Conservation (phyloP, 1,139 yeast genomes). For the Suhomyces bolitotheri region DNA sequence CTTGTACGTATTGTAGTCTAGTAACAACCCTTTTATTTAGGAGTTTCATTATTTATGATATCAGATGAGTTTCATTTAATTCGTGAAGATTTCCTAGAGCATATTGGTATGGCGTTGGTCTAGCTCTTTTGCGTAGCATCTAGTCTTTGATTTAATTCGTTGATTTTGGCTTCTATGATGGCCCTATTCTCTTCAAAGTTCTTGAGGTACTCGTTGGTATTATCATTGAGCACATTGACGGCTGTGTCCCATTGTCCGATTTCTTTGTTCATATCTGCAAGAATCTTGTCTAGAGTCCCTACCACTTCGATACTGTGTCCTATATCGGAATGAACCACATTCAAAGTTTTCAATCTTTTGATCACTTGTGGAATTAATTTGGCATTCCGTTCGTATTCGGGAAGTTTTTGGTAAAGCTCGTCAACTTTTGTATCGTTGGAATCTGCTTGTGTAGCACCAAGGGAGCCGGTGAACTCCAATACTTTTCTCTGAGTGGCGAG, state of each 20-base stretch:
- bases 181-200: constrained; percentile 15
- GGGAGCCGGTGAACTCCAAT: constrained; percentile 19
- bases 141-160: constrained; percentile 4
- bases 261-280: constrained; percentile 39
- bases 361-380: constrained; percentile 42
- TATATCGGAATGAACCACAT: constrained; percentile 44
- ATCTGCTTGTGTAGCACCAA: background rate
- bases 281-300: constrained; percentile 32
- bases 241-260: constrained; percentile 42
- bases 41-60: too few relatives aligned
- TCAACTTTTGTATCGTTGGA: constrained; percentile 30
- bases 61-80: too few relatives aligned
- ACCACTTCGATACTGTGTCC: constrained; percentile 31
- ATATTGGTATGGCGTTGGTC: too few relatives aligned
- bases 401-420: constrained; percentile 38
- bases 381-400: constrained; percentile 35
- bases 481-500: constrained; percentile 17
- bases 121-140: too few relatives aligned
- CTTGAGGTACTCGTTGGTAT: constrained; percentile 27
- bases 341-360: constrained; percentile 45
- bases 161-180: constrained; percentile 12
- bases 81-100: too few relatives aligned
- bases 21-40: too few relatives aligned
- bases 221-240: constrained; percentile 36
- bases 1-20: too few relatives aligned